phyloP scores from a whole-genome alignment of 108 stramenopile genomes.

The Pseudonitzschia pungens region DNA sequence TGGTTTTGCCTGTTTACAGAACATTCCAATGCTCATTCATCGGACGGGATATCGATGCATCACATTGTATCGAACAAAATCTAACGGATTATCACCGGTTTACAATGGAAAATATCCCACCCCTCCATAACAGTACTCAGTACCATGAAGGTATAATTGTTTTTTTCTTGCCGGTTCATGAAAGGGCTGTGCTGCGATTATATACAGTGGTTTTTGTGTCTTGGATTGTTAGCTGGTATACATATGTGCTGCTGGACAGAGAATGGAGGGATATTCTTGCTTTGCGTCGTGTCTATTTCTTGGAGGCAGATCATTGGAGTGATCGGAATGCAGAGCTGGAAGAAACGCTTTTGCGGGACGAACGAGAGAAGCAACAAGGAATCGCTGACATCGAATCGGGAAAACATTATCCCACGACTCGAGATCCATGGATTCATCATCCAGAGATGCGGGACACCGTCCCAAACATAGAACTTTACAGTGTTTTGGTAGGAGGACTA shows the following conservation, averaged over 20 bases:
- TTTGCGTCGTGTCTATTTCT: conserved; percentile 79
- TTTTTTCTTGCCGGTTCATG: conserved; percentile 34
- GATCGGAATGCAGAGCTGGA: conserved; percentile 65
- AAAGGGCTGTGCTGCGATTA: conserved; percentile 43
- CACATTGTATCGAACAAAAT: conserved; percentile 25
- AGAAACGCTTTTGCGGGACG: conserved; percentile 37
- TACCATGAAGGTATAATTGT: conserved; percentile 16
- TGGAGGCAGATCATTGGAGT: conserved; percentile 76
- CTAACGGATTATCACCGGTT: conserved; percentile 76
- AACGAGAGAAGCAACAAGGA: conserved; percentile 33
- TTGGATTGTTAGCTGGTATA: conserved; percentile 62
- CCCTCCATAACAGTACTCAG: not conserved
- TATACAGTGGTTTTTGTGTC: conserved; percentile 56
- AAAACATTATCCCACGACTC: conserved; percentile 24
- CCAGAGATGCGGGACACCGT: conserved; percentile 82
- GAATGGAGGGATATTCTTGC: conserved; percentile 80
- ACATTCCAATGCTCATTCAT: conserved; percentile 44
- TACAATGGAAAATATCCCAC: conserved; percentile 71
- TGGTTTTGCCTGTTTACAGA: conserved; percentile 71
- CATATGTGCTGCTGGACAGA: conserved; percentile 40
- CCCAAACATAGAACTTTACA: conserved; percentile 80
- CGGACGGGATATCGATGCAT: conserved; percentile 3
- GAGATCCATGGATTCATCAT: conserved; percentile 83
- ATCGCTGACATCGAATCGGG: conserved; percentile 12
- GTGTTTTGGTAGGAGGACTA: conserved; percentile 79